Evolutionary conservation across 1,284 basidiomycete species (phyloP).

Genomic region (Pascua sp.): DNA sequence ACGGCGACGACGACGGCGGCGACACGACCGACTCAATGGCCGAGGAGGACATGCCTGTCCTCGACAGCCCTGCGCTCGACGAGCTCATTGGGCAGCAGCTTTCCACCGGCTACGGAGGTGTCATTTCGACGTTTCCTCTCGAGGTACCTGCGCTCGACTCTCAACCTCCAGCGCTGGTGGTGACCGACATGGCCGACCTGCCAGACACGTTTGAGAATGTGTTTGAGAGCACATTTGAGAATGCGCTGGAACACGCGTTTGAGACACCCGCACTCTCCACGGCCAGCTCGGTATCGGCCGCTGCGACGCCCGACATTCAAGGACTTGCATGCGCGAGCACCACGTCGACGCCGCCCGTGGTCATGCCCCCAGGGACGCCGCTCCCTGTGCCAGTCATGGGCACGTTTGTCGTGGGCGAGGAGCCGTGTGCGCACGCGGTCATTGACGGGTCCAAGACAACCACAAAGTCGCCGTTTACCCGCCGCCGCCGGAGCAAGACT

Average conservation of each 20-base stretch:
- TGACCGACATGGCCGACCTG: too few relatives aligned
- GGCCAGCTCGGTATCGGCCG: constrained; percentile 12
- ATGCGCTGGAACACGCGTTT: too few relatives aligned
- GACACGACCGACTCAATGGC: constrained; percentile 49
- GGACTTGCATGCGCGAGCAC: neutral
- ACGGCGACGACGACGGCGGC: constrained; percentile 36
- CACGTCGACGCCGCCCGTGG: neutral
- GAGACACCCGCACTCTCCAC: constrained; percentile 26
- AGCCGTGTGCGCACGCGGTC: constrained; percentile 42
- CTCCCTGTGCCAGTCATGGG: constrained; percentile 33
- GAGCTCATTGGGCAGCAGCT: constrained; percentile 36
- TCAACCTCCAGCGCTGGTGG: neutral
- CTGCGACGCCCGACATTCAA: constrained; percentile 3
- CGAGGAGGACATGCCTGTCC: constrained; percentile 48
- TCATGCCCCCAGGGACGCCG: neutral
- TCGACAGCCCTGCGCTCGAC: constrained; percentile 42
- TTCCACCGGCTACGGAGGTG: constrained; percentile 1
- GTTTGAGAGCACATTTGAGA: too few relatives aligned
- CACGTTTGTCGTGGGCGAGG: constrained; percentile 35
- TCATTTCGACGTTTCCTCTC: constrained; percentile 1
- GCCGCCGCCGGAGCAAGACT: constrained; percentile 26
- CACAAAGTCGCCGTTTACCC: constrained; percentile 47
- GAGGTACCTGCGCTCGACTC: neutral
- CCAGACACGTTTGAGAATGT: too few relatives aligned
- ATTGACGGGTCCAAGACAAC: constrained; percentile 41